Conservation (phyloP, 345 rosid genomes). For the Eucalyptus marginata region DNA sequence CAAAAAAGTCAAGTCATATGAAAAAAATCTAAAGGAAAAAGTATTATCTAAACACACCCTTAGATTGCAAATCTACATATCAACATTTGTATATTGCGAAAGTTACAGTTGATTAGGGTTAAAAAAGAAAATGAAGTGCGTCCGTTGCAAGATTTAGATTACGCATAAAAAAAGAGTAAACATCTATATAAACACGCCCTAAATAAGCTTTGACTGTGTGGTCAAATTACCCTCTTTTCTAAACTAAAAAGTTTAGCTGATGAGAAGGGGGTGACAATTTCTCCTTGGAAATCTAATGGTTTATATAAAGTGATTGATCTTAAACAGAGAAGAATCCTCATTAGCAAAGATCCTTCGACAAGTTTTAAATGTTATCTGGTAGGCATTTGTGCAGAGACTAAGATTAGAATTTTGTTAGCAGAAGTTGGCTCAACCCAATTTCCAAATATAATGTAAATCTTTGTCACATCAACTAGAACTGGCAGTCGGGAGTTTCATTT, state of each 20-base stretch:
- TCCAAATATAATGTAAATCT: neutral
- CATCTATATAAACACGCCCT: neutral
- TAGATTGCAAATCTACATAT: neutral
- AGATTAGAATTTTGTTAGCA: neutral
- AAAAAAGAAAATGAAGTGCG: neutral
- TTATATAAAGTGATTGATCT: neutral
- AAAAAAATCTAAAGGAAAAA: neutral
- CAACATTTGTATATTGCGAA: neutral
- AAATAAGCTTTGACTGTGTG: neutral
- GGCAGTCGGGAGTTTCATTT: neutral
- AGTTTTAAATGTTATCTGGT: neutral
- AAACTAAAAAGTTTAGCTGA: neutral
- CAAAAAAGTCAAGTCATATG: neutral
- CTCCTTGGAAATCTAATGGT: neutral
- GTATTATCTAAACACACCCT: neutral
- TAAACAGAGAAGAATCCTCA: neutral
- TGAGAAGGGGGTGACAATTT: neutral
- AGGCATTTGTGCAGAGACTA: neutral
- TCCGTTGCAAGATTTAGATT: neutral
- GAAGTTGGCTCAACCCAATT: neutral
- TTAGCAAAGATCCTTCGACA: neutral
- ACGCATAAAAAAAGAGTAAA: neutral
- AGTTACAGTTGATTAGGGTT: neutral
- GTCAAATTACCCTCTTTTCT: neutral
- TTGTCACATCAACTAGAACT: neutral